Evolutionary conservation across 73 alveolate genomes (phyloP).

Genomic region (Paramecium octaurelia): DNA sequence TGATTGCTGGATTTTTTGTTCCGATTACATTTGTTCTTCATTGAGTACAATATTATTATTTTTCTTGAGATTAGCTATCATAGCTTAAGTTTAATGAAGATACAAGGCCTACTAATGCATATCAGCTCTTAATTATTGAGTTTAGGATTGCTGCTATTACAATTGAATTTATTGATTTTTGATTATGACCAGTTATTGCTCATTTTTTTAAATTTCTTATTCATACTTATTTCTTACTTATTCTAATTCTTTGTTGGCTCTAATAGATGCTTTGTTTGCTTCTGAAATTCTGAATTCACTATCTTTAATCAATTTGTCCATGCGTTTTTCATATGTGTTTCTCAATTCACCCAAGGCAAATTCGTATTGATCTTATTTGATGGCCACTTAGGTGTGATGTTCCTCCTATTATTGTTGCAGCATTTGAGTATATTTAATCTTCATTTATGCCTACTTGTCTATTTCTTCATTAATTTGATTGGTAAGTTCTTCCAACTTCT

Average conservation of each 20-base stretch:
- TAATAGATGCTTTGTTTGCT: background rate
- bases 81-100: background rate
- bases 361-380: background rate
- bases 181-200: background rate
- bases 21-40: background rate
- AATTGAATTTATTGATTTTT: background rate
- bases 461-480: background rate
- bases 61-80: background rate
- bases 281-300: constrained; percentile 4
- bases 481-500: background rate
- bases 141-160: background rate
- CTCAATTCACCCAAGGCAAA: background rate
- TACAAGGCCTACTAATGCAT: background rate
- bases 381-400: background rate
- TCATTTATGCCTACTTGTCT: background rate
- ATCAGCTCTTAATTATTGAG: background rate
- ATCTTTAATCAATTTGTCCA: background rate
- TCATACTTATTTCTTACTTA: background rate
- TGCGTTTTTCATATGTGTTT: background rate
- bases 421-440: background rate
- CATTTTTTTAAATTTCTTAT: background rate
- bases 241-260: background rate
- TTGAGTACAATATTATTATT: background rate
- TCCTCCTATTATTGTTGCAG: background rate
- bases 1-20: background rate